Base-by-base conservation (phyloP, 768 basidiomycete species). In the Suillus alpinus region DNA sequence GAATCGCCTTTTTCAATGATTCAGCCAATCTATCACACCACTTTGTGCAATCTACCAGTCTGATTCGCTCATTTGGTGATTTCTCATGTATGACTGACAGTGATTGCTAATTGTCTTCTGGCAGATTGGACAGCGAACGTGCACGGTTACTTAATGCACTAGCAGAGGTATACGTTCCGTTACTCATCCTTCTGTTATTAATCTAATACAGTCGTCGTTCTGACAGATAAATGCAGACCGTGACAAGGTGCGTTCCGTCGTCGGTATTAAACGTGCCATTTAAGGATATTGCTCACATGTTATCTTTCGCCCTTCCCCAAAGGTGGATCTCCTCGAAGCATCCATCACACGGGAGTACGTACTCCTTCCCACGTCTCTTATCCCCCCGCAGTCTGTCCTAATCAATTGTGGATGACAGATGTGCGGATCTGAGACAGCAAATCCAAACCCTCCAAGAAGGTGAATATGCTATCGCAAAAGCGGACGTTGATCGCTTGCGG, bases 151-250 rank as follows among this genome's bases (percentile, higher is more conserved):
- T 92, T 59, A 86, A 84, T 64, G 83, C 84, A 53, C 76, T 92
- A 7, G 78, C 86, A 75, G 85, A 91, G 83, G 90, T 88, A 68
- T 40, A 80, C 66, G n/a, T 40, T 62, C 46, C 47, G 16, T 31
- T 61, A 40, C 46, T 29, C 39, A 23, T 59, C 16, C 16, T 63
- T 14, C 13, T 52, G 47, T 59, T 51, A 32, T 57, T 16, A 37
- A 39, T 47, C 56, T 64, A 58, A 62, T 52, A 52, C 20, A 62
- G 32, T 58, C 23, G 41, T 59, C 63, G 37, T 52, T 31, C 29
- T 47, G 6, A 47, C 66, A 92, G 88, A 81, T 92, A 20, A 92
- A 92, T 68, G 88, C 89, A 69, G 91, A 93, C 72, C 82, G 90
- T 14, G 91, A 92, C 77, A 89, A 89, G 80, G 83, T 79, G 59